A percentile compares a stretch with the other conserved stretches of the same genome.
Evolutionary conservation across 1,284 basidiomycete genomes (phyloP).

Genomic region (Cryptococcus sp.): DNA sequence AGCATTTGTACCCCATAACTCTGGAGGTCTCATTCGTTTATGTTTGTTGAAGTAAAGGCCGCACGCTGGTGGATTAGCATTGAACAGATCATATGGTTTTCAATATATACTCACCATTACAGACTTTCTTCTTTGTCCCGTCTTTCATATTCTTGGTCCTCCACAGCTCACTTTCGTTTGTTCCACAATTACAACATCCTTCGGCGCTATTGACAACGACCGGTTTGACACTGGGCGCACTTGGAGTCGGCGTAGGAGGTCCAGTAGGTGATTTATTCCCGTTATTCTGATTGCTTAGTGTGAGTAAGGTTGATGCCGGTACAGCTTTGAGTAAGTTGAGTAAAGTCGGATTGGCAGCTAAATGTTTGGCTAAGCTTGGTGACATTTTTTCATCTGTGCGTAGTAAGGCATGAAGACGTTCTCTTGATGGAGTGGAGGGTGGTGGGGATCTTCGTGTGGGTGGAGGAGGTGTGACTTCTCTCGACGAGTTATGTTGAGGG

Average conservation of each 20-base stretch:
- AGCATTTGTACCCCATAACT: slow-evolving; percentile 27
- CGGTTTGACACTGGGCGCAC: neutral
- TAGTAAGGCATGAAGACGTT: slow-evolving; percentile 32
- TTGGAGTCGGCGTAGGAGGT: slow-evolving; percentile 3
- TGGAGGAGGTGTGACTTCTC: slow-evolving; percentile 26
- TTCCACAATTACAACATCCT: slow-evolving; percentile 41
- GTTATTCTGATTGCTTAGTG: neutral
- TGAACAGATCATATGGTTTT: no score
- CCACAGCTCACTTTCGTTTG: slow-evolving; percentile 35
- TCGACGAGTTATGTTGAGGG: slow-evolving; percentile 1
- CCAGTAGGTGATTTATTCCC: neutral
- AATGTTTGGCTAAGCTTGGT: slow-evolving; percentile 32
- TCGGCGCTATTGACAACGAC: slow-evolving; percentile 4
- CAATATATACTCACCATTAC: slow-evolving; percentile 35
- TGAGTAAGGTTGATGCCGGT: slow-evolving; percentile 13
- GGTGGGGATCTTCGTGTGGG: slow-evolving; percentile 32
- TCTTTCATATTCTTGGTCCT: slow-evolving; percentile 35
- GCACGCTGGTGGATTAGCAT: slow-evolving; percentile 24
- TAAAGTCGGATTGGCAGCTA: slow-evolving; percentile 36
- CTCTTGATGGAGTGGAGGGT: slow-evolving; percentile 37
- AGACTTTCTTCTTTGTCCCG: slow-evolving; percentile 37
- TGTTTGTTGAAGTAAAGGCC: slow-evolving; percentile 44
- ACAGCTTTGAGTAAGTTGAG: slow-evolving; percentile 36
- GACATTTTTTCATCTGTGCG: slow-evolving; percentile 38
- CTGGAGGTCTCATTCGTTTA: slow-evolving; percentile 41